Base-by-base conservation (phyloP, 257 asterid genomes). In the Schizonepeta tenuifolia region DNA sequence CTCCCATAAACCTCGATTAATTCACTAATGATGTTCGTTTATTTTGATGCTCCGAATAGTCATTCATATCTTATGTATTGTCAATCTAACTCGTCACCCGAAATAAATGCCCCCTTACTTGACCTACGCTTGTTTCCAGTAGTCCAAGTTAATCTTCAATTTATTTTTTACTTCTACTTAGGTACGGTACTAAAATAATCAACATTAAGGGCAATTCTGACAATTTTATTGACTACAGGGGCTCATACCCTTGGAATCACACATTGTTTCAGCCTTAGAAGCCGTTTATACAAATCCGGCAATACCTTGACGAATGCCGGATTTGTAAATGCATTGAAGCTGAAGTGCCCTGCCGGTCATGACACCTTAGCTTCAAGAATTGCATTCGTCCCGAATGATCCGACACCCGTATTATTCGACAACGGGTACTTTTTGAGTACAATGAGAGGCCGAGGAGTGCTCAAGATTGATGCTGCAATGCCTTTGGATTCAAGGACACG, bases 221-320 rank as follows among this genome's bases (percentile, higher is more conserved):
- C 50, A n/a, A 9, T 65, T 15, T 7, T 9, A 12, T 53, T 43
- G 11, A 11, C 26, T 14, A 13, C 76, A 86, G 90, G 87, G 36
- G 77, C 82, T 0, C 88, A 83, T 22, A 83, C 88, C 11, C 75
- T 86, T 0, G 90, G 88, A 49, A 47, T 69, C 33, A 79, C 88
- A 15, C 87, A 86, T 38, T 86, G 85, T 47, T 18, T 56, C 33
- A 86, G 62, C 59, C 63, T 83, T 3, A 14, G 67, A 46, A 41
- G 57, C 67, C 78, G 86, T 35, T 24, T 76, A 11, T 69, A 58
- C 69, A 58, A 65, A 9, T n/a, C 67, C 18, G 59, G 26, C 44
- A 12, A 47, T 7, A 51, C 49, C 1, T 11, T 51, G 18, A 49
- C 6, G 1, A 36, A 84, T n/a, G 82, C 72, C 11, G 43, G 6